Evolutionary conservation across 2,329 filamentous ascomycete species (phyloP).

Genomic region (Lecanicillium sp.): DNA sequence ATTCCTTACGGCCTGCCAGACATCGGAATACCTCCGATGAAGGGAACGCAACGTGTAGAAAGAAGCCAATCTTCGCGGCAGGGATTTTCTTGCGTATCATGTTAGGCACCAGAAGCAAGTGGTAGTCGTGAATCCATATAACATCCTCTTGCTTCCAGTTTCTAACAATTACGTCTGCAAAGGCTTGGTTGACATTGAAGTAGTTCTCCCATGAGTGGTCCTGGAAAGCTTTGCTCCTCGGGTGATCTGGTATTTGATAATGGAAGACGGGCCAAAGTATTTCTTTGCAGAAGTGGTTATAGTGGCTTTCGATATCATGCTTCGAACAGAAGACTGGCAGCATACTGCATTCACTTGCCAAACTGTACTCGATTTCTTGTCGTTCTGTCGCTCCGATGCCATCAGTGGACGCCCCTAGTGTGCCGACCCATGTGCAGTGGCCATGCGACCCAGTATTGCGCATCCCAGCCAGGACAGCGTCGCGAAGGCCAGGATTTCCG

Average conservation of each 20-base stretch:
- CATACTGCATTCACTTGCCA: slow-evolving; percentile 76
- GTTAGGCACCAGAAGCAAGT: slow-evolving; percentile 76
- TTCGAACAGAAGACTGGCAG: slow-evolving; percentile 80
- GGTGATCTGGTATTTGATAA: slow-evolving; percentile 95
- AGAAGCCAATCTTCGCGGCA: slow-evolving; percentile 92
- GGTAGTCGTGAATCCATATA: slow-evolving; percentile 95
- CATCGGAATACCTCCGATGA: slow-evolving; percentile 95
- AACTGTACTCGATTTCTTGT: slow-evolving; percentile 71
- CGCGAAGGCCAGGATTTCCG: slow-evolving; percentile 85
- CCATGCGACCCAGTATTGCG: slow-evolving; percentile 57
- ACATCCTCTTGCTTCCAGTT: slow-evolving; percentile 91
- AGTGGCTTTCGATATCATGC: slow-evolving; percentile 89
- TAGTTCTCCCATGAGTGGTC: slow-evolving; percentile 97
- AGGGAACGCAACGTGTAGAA: slow-evolving; percentile 89
- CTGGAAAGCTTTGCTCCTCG: slow-evolving; percentile 95
- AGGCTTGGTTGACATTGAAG: slow-evolving; percentile 83
- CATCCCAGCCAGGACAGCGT: slow-evolving; percentile 72
- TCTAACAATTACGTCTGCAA: slow-evolving; percentile 81
- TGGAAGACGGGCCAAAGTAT: slow-evolving; percentile 97
- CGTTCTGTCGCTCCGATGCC: slow-evolving; percentile 64
- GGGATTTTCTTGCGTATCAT: slow-evolving; percentile 88
- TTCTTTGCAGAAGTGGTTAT: slow-evolving; percentile 93
- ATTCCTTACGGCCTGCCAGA: slow-evolving; percentile 73
- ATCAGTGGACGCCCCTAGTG: slow-evolving; percentile 89
- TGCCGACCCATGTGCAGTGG: slow-evolving; percentile 85